Evolutionary conservation across 345 rosid species (phyloP), one percentile per base, ranked within the genome.

Genomic region (Rhizophora apiculata): DNA sequence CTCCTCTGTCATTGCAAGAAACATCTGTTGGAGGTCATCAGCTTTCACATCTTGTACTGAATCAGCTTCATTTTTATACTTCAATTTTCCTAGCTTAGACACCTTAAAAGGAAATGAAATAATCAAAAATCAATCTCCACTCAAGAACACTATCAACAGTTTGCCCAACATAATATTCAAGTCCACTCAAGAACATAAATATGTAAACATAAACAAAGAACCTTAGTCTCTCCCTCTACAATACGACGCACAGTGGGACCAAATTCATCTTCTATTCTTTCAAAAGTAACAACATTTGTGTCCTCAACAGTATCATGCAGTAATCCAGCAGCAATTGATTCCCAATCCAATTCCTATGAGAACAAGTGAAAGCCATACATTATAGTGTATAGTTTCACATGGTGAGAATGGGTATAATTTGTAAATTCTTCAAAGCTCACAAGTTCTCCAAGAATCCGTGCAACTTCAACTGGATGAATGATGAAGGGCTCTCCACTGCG

Each of bases 161-260:
- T 66, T 43, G 62, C 51, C 55, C 29, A n/a, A 54, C 62, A 71
- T 39, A 31, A 48, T 52, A 65, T 57, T 65, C 27, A 22, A 29
- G 65, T 56, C 48, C 13, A 49, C 16, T 22, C 9, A 68, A 46
- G 63, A 55, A 60, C 52, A 56, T 30, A 68, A 16, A 73, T 63
- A 59, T 68, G 56, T 49, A 27, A 79, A 70, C 49, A 65, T 57
- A 60, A 67, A 57, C 36, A 72, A 70, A 67, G 76, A 79, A 89
- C 99, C 97, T 95, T 95, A 68, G 99, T 95, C 85, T 95, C 99
- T 79, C 99, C 99, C 85, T 95, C 99, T 27, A 95, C 97, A 73
- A 95, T 95, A 84, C 67, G 93, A 56, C 99, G 89, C 43, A 95
- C 99, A 26, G 82, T 85, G 61, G 86, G 85, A 72, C 98, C 96